phyloP scores from a whole-genome alignment of 495 filamentous ascomycete species.

The Xylaria curta region DNA sequence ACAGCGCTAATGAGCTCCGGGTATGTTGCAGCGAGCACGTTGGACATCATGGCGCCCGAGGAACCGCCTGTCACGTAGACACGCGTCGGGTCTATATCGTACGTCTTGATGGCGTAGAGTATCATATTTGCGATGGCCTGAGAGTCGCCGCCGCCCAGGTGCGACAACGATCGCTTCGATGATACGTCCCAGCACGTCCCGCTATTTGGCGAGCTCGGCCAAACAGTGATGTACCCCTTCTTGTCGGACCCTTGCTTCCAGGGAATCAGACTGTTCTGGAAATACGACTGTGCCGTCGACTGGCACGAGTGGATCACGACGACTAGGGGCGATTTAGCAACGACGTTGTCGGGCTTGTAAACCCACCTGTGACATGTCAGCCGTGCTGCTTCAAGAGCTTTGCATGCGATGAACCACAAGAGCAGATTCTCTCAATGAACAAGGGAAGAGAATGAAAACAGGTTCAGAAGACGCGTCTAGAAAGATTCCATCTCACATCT shows the following conservation, averaged over 20 bases:
- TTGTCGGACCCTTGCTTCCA: constrained; percentile 56
- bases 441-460: background rate
- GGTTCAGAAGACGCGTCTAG: background rate
- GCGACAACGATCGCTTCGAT: constrained; percentile 48
- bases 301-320: constrained; percentile 65
- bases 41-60: constrained; percentile 54
- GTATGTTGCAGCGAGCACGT: constrained; percentile 64
- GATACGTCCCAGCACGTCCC: constrained; percentile 66
- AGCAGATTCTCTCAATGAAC: background rate
- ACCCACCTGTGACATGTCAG: constrained; percentile 45
- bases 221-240: constrained; percentile 64
- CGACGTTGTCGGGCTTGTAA: constrained; percentile 61
- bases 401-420: background rate
- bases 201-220: constrained; percentile 54
- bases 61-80: constrained; percentile 50
- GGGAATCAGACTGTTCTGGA: constrained; percentile 54
- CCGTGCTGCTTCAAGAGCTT: background rate
- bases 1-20: constrained; percentile 62
- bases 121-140: constrained; percentile 55
- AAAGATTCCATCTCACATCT: constrained; percentile 37
- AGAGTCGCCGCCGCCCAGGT: constrained; percentile 46
- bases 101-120: constrained; percentile 42
- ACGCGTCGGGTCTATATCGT: constrained; percentile 39
- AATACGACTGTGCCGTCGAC: constrained; percentile 59
- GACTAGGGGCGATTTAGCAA: constrained; percentile 57